Evolutionary conservation across 2,329 filamentous ascomycete genomes (phyloP).

Genomic region (Verticillium isaacii): DNA sequence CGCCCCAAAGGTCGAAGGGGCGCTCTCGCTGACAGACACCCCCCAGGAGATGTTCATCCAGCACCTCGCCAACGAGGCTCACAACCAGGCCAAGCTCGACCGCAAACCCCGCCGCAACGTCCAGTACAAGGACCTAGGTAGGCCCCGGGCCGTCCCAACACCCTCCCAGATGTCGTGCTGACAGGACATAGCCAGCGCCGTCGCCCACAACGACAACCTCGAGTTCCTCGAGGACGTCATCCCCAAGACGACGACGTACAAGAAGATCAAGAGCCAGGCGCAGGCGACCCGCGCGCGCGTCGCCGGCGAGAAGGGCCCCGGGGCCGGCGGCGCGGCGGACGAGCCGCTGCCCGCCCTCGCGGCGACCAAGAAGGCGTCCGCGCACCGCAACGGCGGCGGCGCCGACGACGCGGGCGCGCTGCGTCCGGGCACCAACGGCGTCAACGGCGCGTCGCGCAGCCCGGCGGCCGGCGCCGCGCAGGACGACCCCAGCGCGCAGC

Average conservation of each 20-base stretch:
- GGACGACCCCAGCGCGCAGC: slow-evolving; percentile 46
- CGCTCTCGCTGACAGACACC: not conserved
- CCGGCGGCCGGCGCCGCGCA: slow-evolving; percentile 1
- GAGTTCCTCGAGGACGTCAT: slow-evolving; percentile 92
- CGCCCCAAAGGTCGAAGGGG: not conserved
- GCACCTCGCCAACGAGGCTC: slow-evolving; percentile 77
- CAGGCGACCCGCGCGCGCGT: slow-evolving; percentile 43
- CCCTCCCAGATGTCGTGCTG: not conserved
- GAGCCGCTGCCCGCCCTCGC: slow-evolving; percentile 16
- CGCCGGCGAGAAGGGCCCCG: slow-evolving; percentile 34
- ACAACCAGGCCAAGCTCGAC: slow-evolving; percentile 86
- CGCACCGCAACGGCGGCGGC: slow-evolving; percentile 11
- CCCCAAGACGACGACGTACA: slow-evolving; percentile 78
- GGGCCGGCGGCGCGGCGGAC: slow-evolving; percentile 13
- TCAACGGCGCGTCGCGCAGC: slow-evolving; percentile 8
- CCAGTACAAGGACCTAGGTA: slow-evolving; percentile 91
- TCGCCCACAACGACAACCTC: slow-evolving; percentile 84
- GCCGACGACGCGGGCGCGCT: not conserved
- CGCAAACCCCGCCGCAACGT: slow-evolving; percentile 89
- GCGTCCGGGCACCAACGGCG: slow-evolving; percentile 1
- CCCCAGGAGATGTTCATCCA: slow-evolving; percentile 88
- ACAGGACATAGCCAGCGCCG: slow-evolving; percentile 62
- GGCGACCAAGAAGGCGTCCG: slow-evolving; percentile 18
- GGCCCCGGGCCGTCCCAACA: slow-evolving; percentile 16
- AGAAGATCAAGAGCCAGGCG: slow-evolving; percentile 66